Percentiles rank a stretch among this genome's conserved stretches.
These are phyloP conservation scores for Lactarius akahatsu DNA, from an alignment of 768 basidiomycete genomes.

Conservation along the genomic window DNA sequence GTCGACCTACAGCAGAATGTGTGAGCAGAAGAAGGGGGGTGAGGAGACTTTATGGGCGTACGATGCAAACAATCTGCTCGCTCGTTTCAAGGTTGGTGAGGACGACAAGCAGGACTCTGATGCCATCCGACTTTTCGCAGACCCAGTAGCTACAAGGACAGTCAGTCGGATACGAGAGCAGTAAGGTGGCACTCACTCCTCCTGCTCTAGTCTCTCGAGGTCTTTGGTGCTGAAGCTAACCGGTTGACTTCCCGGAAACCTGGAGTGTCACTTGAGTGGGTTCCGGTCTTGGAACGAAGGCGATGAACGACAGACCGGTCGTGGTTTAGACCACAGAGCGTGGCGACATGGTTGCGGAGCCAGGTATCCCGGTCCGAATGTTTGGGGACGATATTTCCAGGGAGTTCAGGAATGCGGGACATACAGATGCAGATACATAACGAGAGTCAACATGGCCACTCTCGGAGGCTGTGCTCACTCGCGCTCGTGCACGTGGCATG, in stretches of 20 bases:
- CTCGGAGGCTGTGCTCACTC: not conserved
- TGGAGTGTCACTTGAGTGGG: conserved; percentile 34
- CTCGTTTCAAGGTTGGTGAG: conserved; percentile 52
- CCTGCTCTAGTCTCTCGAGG: conserved; percentile 70
- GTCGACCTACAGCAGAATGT: conserved; percentile 67
- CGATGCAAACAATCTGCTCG: conserved; percentile 71
- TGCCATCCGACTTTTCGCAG: conserved; percentile 96
- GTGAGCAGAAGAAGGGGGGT: not conserved
- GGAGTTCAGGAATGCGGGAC: conserved; percentile 60
- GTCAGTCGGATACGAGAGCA: not conserved
- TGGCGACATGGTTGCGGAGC: conserved; percentile 63
- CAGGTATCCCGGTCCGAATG: conserved; percentile 62
- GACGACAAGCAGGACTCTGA: conserved; percentile 86
- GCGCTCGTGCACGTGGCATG: conserved; percentile 13
- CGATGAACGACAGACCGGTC: conserved; percentile 49
- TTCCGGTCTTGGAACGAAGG: not conserved
- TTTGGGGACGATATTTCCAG: conserved; percentile 55
- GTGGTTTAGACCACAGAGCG: conserved; percentile 61
- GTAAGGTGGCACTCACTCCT: conserved; percentile 60
- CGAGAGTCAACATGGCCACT: not conserved
- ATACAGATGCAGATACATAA: conserved; percentile 20
- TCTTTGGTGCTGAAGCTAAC: conserved; percentile 80
- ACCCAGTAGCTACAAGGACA: conserved; percentile 82
- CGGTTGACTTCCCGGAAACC: conserved; percentile 96
- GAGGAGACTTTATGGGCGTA: conserved; percentile 34